Conservation (phyloP, 2,329 filamentous ascomycete genomes). For the Blastomyces parvus region DNA sequence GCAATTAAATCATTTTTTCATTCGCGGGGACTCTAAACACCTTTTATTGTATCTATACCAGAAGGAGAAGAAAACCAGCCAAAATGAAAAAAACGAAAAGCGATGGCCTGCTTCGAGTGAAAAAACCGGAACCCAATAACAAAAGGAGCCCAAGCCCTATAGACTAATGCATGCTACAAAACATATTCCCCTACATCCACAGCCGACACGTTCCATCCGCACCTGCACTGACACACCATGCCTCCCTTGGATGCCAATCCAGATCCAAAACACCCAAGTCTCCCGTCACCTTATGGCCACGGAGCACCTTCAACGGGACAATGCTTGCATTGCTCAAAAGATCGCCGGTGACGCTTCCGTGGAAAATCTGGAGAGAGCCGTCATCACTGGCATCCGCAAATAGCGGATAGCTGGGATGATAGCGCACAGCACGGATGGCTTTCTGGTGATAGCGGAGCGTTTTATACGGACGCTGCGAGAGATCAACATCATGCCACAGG, state of each 20-base stretch:
- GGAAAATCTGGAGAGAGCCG: slow-evolving; percentile 89
- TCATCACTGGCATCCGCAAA: slow-evolving; percentile 96
- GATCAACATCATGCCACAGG: slow-evolving; percentile 93
- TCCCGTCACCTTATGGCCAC: slow-evolving; percentile 76
- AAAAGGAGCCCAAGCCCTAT: too few relatives aligned
- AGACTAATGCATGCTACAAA: neutral
- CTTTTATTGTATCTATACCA: slow-evolving; percentile 6
- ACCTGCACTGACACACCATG: slow-evolving; percentile 89
- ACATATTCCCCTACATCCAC: slow-evolving; percentile 53
- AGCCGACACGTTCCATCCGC: slow-evolving; percentile 86
- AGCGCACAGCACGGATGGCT: slow-evolving; percentile 81
- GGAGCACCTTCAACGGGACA: slow-evolving; percentile 88
- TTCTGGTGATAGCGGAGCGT: slow-evolving; percentile 90
- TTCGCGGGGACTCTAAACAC: neutral
- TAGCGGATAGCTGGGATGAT: slow-evolving; percentile 70
- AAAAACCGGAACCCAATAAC: neutral
- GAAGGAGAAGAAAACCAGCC: neutral
- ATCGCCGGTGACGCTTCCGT: slow-evolving; percentile 89
- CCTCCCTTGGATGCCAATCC: slow-evolving; percentile 90
- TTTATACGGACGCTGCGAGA: slow-evolving; percentile 86
- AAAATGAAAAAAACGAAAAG: neutral
- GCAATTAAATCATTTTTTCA: neutral
- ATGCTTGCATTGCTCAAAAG: slow-evolving; percentile 94
- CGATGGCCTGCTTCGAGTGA: neutral
- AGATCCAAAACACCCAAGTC: slow-evolving; percentile 86